Base-by-base conservation (phyloP, 495 filamentous ascomycete species). In the Aspergillus affinis region DNA sequence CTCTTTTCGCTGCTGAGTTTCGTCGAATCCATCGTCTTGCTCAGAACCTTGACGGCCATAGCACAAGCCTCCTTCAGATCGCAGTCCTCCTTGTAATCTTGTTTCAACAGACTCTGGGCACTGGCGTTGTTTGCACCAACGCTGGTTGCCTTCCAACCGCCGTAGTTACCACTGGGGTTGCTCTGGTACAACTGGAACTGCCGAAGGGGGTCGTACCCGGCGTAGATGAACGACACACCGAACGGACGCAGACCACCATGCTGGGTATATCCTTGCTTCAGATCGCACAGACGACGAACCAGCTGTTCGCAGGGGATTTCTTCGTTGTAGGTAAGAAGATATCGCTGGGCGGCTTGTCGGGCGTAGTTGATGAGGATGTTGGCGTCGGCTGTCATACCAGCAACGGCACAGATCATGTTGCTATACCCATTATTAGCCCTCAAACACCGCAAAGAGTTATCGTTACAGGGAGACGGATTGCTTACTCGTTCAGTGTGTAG, bases 361-460 rank as follows among this genome's bases (percentile, higher is more conserved):
- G 94, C 94, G 78, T 91, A 97, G 84, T 98, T 98, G 88, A 98
- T 98, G 67, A 98, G 89, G 77, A 98, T 98, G 82, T 98, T 98
- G 65, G 94, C 94, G 74, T 98, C 94, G 71, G 94, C 93, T 51
- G 92, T 98, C 94, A 98, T 97, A 79, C 94, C 94, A 64, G 94
- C 94, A 57, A 98, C 94, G 57, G 94, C 94, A 81, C 93, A 97
- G 74, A 98, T 98, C 95, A 98, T 98, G 81, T 98, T 98, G 81
- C 94, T 98, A 65, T 6, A 51, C 19, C 27, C 54, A 36, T 21
- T 5, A 60, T 76, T 61, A 75, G 68, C 46, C 59, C 21, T 13
- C 44, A 17, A 19, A 10, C 13, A 53, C 20, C 30, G n/a, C 51
- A 18, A 1, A 6, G 18, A 18, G 17, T 3, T 23, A 48, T 48